Evolutionary conservation across 345 rosid species (phyloP), one percentile per base, ranked within the genome.

Genomic region (Trapa incisa): DNA sequence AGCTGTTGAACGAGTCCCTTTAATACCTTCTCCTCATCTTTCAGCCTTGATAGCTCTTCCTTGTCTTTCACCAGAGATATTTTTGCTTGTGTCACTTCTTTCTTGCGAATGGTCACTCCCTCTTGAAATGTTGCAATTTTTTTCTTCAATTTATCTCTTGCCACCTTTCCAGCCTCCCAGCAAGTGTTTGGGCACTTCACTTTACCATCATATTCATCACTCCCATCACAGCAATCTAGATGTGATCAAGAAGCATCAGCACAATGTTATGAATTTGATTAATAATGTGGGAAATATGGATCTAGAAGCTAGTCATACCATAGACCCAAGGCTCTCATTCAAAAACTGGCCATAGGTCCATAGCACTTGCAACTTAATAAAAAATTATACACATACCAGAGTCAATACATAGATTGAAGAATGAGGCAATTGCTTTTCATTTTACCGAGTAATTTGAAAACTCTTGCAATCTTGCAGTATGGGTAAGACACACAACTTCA

Each of bases 201-300:
- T 72, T 75, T 73, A 66, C 94, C 94, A 70, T 84, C 97, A 76
- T 95, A 89, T 79, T 95, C 99, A 54, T 95, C 99, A 75, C 96
- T 95, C 67, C 99, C 99, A 71, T 95, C 99, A 79, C 99, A 95
- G 78, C 99, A 95, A 80, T 95, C 97, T 95, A 81, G 74, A 58
- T 9, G 73, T 3, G 52, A 11, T 61, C n/a, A 70, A 10, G 29
- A 58, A 53, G 29, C 39, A 45, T 37, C 2, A 7, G 33, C 15
- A 42, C 38, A 41, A 22, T 22, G 8, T 6, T 5, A 32, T 35
- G 38, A 5, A 58, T 7, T 22, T 58, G 15, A 58, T 16, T 35
- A 1, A 32, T 6, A 32, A 11, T 4, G 37, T 58, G 1, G 63
- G 33, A 32, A 58, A 58, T 35, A 13, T 0, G 48, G 11, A 13